Evolutionary conservation across 1,284 basidiomycete species (phyloP).

Genomic region (Trichosporon coremiiforme): DNA sequence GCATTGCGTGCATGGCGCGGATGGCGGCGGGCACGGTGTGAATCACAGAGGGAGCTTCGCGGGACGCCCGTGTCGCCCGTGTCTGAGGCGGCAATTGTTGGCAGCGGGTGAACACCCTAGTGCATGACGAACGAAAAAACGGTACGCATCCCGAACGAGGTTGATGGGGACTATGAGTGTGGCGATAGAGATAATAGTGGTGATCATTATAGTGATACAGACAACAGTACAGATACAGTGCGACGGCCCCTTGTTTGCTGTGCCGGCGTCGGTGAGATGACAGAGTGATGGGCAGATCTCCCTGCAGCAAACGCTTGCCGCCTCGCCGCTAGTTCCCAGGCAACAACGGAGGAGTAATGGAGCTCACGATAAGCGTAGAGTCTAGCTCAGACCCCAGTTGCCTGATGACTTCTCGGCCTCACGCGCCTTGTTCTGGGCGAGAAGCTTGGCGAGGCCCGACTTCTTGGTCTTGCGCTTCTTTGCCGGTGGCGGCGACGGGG

Average conservation of each 20-base stretch:
- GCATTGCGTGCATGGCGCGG: neutral
- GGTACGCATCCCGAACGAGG: neutral
- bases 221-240: slow-evolving; percentile 7
- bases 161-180: neutral
- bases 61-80: neutral
- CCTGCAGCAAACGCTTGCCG: neutral
- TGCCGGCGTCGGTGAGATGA: neutral
- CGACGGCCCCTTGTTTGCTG: neutral
- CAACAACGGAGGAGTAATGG: neutral
- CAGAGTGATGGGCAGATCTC: neutral
- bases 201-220: slow-evolving; percentile 11
- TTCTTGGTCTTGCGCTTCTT: slow-evolving; percentile 51
- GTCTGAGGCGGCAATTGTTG: neutral
- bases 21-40: neutral
- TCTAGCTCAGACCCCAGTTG: slow-evolving; percentile 42
- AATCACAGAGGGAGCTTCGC: neutral
- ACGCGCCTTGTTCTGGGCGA: slow-evolving; percentile 52
- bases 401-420: slow-evolving; percentile 36
- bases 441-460: slow-evolving; percentile 50
- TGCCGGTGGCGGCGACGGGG: slow-evolving; percentile 25
- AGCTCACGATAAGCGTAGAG: too few relatives aligned
- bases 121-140: neutral
- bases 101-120: neutral
- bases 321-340: neutral
- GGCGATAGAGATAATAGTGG: neutral